A percentile compares a stretch with the other conserved stretches of the same genome.
Conservation (phyloP, 163 green algal species). For the Coccomyxa subellipsoidea region DNA sequence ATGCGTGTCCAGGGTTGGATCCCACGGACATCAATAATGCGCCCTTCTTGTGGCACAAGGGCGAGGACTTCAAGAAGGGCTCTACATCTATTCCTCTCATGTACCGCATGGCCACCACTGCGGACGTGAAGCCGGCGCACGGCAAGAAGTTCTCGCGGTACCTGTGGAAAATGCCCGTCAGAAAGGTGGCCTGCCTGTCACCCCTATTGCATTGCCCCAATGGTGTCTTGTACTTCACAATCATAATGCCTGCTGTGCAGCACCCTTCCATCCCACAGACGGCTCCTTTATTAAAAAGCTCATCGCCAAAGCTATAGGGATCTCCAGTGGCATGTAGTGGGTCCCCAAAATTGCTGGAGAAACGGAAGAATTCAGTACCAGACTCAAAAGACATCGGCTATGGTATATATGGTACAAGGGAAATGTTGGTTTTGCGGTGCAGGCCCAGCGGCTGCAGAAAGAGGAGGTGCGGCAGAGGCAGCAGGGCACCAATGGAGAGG, state of each 20-base stretch:
- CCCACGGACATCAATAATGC: constrained; percentile 45
- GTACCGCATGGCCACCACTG: constrained; percentile 62
- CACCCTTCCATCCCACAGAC: too few relatives aligned
- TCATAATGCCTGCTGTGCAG: too few relatives aligned
- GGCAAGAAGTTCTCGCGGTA: constrained; percentile 38
- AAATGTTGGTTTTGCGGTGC: background rate
- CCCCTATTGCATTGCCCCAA: background rate
- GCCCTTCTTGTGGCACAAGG: constrained; percentile 65
- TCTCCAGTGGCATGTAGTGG: too few relatives aligned
- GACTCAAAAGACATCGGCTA: too few relatives aligned
- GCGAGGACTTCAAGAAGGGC: constrained; percentile 62
- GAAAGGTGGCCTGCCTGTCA: constrained; percentile 5
- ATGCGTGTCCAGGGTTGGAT: constrained; percentile 52
- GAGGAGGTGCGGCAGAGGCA: background rate
- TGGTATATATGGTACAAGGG: too few relatives aligned
- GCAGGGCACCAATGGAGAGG: background rate
- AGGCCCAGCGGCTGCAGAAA: constrained; percentile 6
- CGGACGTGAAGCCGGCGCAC: constrained; percentile 48
- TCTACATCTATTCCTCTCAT: constrained; percentile 51
- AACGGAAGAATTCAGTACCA: too few relatives aligned
- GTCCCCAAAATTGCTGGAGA: too few relatives aligned
- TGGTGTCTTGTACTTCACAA: background rate
- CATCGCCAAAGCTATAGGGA: too few relatives aligned
- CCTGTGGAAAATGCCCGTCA: constrained; percentile 43
- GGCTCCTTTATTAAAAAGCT: too few relatives aligned